Conservation (phyloP, 768 basidiomycete genomes). For the Solioccasus polychromus region DNA sequence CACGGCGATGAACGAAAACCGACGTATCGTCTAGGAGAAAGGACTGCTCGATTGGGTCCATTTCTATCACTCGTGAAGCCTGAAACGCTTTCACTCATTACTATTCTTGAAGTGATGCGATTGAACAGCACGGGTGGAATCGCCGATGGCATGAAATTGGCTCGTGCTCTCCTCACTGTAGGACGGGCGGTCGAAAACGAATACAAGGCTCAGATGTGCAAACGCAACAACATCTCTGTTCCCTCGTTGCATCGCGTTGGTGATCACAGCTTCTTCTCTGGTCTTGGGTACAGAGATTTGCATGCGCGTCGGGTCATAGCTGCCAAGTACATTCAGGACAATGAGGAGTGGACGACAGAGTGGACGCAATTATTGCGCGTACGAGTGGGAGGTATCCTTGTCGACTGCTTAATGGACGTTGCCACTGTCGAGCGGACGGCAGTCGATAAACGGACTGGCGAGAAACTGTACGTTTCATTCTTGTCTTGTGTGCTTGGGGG, state of each 20-base stretch:
- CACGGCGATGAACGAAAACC: neutral
- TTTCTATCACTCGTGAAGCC: constrained; percentile 75
- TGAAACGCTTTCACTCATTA: constrained; percentile 81
- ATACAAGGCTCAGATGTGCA: constrained; percentile 82
- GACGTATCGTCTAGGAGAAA: constrained; percentile 11
- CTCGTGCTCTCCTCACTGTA: constrained; percentile 73
- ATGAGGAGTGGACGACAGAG: constrained; percentile 70
- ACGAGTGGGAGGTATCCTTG: constrained; percentile 76
- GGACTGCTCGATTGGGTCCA: constrained; percentile 46
- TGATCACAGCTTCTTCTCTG: constrained; percentile 50
- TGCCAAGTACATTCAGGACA: constrained; percentile 59
- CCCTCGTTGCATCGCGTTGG: constrained; percentile 32
- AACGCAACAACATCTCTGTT: constrained; percentile 54
- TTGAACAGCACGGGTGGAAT: constrained; percentile 74
- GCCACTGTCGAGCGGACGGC: constrained; percentile 70
- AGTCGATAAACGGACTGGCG: constrained; percentile 54
- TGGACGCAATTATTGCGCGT: constrained; percentile 82
- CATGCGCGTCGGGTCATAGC: constrained; percentile 65
- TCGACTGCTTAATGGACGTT: constrained; percentile 81
- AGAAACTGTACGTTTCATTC: constrained; percentile 49
- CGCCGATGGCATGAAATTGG: constrained; percentile 85
- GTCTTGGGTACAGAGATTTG: constrained; percentile 57
- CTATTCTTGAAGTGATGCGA: constrained; percentile 87
- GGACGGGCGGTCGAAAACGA: constrained; percentile 88
- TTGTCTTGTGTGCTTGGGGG: neutral